Evolutionary conservation across 2,329 filamentous ascomycete genomes (phyloP), one percentile per base, ranked within the genome.

Genomic region (Metarhizium anisopliae): DNA sequence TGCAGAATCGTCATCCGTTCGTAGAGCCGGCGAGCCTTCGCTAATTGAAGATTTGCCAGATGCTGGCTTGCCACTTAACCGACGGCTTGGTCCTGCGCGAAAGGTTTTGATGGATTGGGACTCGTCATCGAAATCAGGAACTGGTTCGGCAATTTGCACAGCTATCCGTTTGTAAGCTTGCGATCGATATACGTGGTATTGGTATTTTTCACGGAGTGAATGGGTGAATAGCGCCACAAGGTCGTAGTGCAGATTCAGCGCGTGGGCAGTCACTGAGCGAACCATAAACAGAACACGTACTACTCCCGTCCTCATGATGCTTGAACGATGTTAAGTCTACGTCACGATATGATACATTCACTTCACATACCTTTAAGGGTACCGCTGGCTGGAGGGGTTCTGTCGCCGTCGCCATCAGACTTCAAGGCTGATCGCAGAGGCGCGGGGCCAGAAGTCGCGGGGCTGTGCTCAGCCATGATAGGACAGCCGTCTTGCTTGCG

Each of bases 61-160:
- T n/a, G 61, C 58, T 13, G 59, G 57, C 58, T 67, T 71, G 56
- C 69, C 70, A 55, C 68, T 67, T 51, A 71, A 54, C n/a, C 69
- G 67, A 50, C 69, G 66, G 47, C 63, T 56, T 62, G 65, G 56
- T 67, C 68, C 55, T 36, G 67, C 65, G 36, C 68, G 66, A 52
- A 68, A 71, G 51, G 68, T 66, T 54, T 66, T 71, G 56, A 62
- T 53, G 25, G 63, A 56, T 38, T 63, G 62, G 25, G 56, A 59
- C 10, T 72, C 70, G 50, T 71, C 67, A 16, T 72, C 70, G 38
- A 66, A 59, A 50, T 71, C 70, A 40, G 66, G 63, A 20, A 65
- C 66, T 18, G 80, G 79, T 61, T 83, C 80, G 50, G 79, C 76
- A 57, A 84, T 84, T 63, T 83, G 80, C 54, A 84, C 81, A 56